A percentile compares a stretch with the other conserved stretches of the same genome.
Conservation (phyloP, 345 rosid genomes). For the Cardamine resedifolia region DNA sequence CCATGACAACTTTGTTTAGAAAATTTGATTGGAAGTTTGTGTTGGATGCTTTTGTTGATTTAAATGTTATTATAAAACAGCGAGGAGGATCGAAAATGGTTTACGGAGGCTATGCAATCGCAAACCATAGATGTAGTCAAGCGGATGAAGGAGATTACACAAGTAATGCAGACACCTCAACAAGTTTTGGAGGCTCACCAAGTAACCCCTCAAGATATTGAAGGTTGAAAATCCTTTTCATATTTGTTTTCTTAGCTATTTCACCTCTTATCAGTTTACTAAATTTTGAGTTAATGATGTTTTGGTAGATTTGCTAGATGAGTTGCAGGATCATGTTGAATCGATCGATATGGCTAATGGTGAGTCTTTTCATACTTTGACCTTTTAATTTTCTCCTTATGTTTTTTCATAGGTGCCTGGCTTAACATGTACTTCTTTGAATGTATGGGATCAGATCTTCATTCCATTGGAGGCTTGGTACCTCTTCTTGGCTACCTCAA, state of each 20-base stretch:
- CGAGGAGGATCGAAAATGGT: constrained; percentile 93
- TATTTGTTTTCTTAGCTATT: background rate
- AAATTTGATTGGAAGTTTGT: background rate
- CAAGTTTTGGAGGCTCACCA: constrained; percentile 71
- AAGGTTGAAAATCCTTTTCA: constrained; percentile 43
- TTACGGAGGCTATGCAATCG: constrained; percentile 88
- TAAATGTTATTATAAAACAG: constrained; percentile 32
- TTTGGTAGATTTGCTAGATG: constrained; percentile 34
- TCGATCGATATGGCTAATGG: constrained; percentile 41
- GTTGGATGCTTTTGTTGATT: background rate
- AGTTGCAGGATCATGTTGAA: constrained; percentile 39
- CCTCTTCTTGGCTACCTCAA: constrained; percentile 31
- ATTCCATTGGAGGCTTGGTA: constrained; percentile 33
- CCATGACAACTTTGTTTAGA: too few relatives aligned
- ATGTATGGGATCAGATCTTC: constrained; percentile 24
- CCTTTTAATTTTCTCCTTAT: background rate
- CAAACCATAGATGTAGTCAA: constrained; percentile 70
- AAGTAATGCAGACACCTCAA: constrained; percentile 75
- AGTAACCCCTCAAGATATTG: constrained; percentile 62
- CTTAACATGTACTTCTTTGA: background rate
- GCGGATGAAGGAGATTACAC: constrained; percentile 90
- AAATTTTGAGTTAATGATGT: background rate
- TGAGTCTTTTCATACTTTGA: background rate
- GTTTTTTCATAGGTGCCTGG: background rate
- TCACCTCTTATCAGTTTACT: background rate